Evolutionary conservation across 495 filamentous ascomycete genomes (phyloP), one percentile per base, ranked within the genome.

Genomic region (Chaetomidium leptoderma): DNA sequence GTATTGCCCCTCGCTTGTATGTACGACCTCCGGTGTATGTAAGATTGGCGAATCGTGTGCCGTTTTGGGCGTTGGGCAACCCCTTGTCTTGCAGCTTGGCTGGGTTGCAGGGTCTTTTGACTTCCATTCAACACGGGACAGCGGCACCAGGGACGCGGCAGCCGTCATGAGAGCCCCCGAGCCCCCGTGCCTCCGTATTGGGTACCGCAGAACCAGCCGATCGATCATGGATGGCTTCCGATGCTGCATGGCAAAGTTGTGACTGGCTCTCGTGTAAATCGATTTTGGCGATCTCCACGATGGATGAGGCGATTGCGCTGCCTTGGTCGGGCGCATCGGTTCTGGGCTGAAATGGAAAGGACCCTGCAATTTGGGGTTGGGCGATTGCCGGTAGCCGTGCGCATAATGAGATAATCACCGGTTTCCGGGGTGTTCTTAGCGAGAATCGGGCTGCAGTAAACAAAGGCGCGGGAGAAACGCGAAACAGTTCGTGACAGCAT

Each of bases 331-430:
- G 37, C 48, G 39, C 54, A 48, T 39, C 42, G 1, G 49, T 53
- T n/a, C n/a, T 49, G 54, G 54, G 59, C 36, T 53, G 53, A 40
- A 45, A 57, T 17, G 33, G 32, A 9, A 35, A 40, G 21, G 32
- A 32, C 24, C 54, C 45, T 48, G 53, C 17, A 56, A 42, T 33
- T 16, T 19, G 24, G 32, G 48, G 23, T 16, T 19, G 24, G 32
- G 48, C 33, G 50, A 7, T 54, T 48, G 55, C 23, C 19, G 26
- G 40, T 49, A 35, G 21, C 7, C 14, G 40, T 36, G 29, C 52
- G 58, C 53, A 61, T 53, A 54, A 62, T 37, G 43, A 49, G 23
- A 33, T 53, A 57, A 62, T 57, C 54, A 62, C 59, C 55, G 49
- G 59, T 37, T 42, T 45, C 35, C 49, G 21, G 54, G 40, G 48